phyloP scores from a whole-genome alignment of 2,329 filamentous ascomycete genomes.

The Pseudogymnoascus sp. region DNA sequence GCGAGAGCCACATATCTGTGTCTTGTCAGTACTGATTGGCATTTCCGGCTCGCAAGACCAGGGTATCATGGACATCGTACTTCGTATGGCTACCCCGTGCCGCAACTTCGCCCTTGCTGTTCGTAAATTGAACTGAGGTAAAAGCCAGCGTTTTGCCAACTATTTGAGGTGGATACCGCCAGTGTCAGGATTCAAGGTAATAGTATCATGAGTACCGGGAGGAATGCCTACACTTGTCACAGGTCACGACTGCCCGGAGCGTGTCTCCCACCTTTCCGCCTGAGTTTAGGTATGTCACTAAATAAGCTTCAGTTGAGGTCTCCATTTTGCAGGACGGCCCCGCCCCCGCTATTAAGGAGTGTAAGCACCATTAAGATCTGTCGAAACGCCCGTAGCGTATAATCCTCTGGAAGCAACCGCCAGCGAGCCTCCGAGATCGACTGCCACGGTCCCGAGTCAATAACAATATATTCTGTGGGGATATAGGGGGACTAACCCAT shows the following conservation, averaged over 20 bases:
- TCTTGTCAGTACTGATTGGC: conserved; percentile 6
- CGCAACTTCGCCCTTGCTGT: conserved; percentile 49
- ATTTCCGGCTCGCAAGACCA: not conserved
- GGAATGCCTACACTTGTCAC: conserved; percentile 48
- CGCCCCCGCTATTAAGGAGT: not conserved
- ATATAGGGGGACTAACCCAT: conserved; percentile 35
- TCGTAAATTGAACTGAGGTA: conserved; percentile 51
- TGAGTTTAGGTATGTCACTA: conserved; percentile 55
- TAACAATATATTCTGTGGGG: not conserved
- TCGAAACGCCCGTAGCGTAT: conserved; percentile 56
- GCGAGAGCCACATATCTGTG: conserved; percentile 29
- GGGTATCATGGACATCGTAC: conserved; percentile 31
- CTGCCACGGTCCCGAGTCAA: conserved; percentile 25
- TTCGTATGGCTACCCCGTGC: conserved; percentile 60
- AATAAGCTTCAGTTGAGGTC: not conserved
- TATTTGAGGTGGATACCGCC: conserved; percentile 22
- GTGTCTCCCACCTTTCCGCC: conserved; percentile 51
- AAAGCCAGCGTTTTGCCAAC: conserved; percentile 58
- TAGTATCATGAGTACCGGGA: not conserved
- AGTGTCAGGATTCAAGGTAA: conserved; percentile 7
- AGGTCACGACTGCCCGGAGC: conserved; percentile 47
- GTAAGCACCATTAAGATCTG: conserved; percentile 50
- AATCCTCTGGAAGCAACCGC: conserved; percentile 57
- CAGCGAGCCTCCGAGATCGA: conserved; percentile 57
- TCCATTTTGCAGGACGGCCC: conserved; percentile 1